Conservation (phyloP, 305 asterid species). For the Fraxinus ornus region DNA sequence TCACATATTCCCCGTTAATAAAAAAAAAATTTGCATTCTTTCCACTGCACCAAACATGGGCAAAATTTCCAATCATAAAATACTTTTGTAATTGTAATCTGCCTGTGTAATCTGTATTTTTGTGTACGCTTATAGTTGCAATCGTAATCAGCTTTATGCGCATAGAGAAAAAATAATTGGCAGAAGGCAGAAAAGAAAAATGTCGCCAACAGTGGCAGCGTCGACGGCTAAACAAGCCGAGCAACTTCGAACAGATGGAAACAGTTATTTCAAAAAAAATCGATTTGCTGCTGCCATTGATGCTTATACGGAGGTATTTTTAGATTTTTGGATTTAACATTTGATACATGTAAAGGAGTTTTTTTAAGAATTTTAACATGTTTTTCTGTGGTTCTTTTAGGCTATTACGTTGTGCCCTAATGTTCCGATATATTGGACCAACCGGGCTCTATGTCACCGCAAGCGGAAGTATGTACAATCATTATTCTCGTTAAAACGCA, state of each 20-base stretch:
- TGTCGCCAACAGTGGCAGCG: slow-evolving; percentile 52
- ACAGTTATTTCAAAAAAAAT: slow-evolving; percentile 59
- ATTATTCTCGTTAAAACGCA: slow-evolving; percentile 3
- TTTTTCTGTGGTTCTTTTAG: slow-evolving; percentile 27
- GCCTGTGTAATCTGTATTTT: neutral
- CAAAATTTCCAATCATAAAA: neutral
- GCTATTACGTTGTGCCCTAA: slow-evolving; percentile 91
- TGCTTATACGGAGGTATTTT: slow-evolving; percentile 81
- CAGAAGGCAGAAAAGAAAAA: slow-evolving; percentile 40
- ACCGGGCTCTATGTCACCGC: slow-evolving; percentile 92
- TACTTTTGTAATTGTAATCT: neutral
- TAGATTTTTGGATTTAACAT: neutral
- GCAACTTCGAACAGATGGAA: slow-evolving; percentile 67
- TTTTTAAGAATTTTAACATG: neutral
- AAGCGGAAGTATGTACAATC: slow-evolving; percentile 66
- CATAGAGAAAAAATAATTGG: slow-evolving; percentile 16
- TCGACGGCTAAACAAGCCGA: slow-evolving; percentile 72
- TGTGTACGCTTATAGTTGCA: neutral
- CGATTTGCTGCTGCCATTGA: slow-evolving; percentile 90
- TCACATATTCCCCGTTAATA: too few relatives aligned
- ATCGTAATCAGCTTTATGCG: neutral
- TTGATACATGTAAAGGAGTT: neutral
- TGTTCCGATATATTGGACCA: slow-evolving; percentile 84
- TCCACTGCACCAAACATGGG: too few relatives aligned
- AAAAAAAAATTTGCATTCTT: too few relatives aligned